Evolutionary conservation across 148 eudicot species (phyloP), one percentile per base, ranked within the genome.

Genomic region (Vaccinium vitisidaea): DNA sequence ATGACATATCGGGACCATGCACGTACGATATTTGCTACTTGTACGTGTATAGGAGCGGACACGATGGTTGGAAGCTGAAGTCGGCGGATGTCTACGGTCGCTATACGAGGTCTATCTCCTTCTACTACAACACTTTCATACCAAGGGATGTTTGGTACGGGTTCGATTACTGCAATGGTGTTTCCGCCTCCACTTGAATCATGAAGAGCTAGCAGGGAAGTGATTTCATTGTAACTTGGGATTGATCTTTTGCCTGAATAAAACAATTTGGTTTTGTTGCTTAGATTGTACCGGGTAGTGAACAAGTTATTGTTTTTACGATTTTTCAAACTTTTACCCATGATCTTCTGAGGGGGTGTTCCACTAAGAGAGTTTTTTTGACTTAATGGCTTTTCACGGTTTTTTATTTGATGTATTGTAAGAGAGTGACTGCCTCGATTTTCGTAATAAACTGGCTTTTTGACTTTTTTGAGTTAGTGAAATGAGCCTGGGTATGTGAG

Each of bases 1-100:
- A 84, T 70, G 84, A 83, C n/a, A 13, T 91, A 55, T 78, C 75
- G 15, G 93, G 93, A 1, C 89, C 93, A 8, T 91, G 93, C 81
- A 88, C 89, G 3, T 87, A 89, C 25, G 85, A 88, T 52, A 79
- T 89, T 25, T 91, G 93, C 69, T 89, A 91, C 54, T 32, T 91
- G 48, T 89, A 91, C 56, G 63, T 91, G 23, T 91, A 91, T 85
- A 85, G 92, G 82, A 91, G 93, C 23, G 93, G 93, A 16, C 80
- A 84, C 16, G 93, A 91, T 54, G 93, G 93, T 18, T 91, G 93
- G 93, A 84, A 85, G 30, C 88, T 89, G 5, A 86, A 87, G 32
- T 55, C 69, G 2, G 84, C 81, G 63, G 79, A 88, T 25, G 87
- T 91, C 30, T 89, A 85, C 39, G 90, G 89, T 32, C 73, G 80